A percentile compares a stretch with the other conserved stretches of the same genome.
Evolutionary conservation across 192 early-diverging fungal species (phyloP).

Genomic region (Powellomyces hirtus): DNA sequence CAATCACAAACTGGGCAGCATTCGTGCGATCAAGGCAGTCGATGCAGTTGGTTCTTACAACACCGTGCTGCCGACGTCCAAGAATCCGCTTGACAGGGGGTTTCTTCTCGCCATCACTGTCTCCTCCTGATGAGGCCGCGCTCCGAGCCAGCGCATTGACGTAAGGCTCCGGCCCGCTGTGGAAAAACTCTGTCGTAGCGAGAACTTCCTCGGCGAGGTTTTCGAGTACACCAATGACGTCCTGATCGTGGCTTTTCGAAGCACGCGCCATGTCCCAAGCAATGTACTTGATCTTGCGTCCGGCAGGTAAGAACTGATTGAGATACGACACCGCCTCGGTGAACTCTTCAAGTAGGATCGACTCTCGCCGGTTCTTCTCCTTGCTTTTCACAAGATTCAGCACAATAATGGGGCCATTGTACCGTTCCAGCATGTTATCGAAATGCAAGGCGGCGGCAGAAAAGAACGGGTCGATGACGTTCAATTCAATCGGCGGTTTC

Average conservation of each 20-base stretch:
- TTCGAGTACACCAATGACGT: conserved; percentile 87
- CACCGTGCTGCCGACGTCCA: conserved; percentile 70
- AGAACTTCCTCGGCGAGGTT: conserved; percentile 84
- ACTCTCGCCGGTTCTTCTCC: conserved; percentile 87
- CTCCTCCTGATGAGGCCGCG: neutral
- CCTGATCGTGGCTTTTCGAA: conserved; percentile 80
- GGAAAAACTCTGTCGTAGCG: conserved; percentile 86
- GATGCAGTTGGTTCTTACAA: conserved; percentile 95
- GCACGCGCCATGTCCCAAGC: conserved; percentile 99
- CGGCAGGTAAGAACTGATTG: conserved; percentile 83
- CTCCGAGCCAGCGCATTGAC: conserved; percentile 31
- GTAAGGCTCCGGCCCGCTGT: conserved; percentile 76
- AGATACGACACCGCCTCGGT: conserved; percentile 77
- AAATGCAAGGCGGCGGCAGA: conserved; percentile 91
- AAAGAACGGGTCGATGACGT: conserved; percentile 89
- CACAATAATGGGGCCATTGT: conserved; percentile 86
- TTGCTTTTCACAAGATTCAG: conserved; percentile 96
- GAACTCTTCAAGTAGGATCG: conserved; percentile 82
- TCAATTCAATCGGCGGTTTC: conserved; percentile 88
- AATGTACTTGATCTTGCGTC: conserved; percentile 81
- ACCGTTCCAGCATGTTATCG: conserved; percentile 87
- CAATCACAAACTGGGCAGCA: conserved; percentile 93
- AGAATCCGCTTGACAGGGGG: conserved; percentile 25
- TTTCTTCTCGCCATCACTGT: neutral
- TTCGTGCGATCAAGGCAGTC: conserved; percentile 98